A percentile compares a stretch with the other conserved stretches of the same genome.
Conservation (phyloP, 148 eudicot genomes). For the Chenopodium berlandieri region DNA sequence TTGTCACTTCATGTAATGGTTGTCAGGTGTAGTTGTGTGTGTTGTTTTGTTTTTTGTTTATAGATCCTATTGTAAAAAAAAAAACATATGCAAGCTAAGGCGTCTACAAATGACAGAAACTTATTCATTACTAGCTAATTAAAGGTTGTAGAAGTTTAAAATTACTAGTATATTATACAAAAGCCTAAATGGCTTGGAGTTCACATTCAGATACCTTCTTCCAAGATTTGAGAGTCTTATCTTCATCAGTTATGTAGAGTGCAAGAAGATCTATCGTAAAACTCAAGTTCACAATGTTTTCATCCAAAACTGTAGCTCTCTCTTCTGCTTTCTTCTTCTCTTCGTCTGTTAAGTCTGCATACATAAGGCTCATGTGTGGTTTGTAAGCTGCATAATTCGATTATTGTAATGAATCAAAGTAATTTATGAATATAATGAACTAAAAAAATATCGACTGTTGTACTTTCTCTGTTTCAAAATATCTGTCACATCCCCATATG, state of each 20-base stretch:
- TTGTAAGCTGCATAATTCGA: slow-evolving; percentile 65
- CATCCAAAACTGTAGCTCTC: slow-evolving; percentile 64
- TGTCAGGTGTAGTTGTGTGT: too few relatives aligned
- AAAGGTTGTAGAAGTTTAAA: too few relatives aligned
- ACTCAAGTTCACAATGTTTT: slow-evolving; percentile 48
- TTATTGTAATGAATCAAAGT: too few relatives aligned
- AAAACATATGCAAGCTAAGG: too few relatives aligned
- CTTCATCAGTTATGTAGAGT: slow-evolving; percentile 72
- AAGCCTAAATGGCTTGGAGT: slow-evolving; percentile 21
- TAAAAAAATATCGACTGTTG: background rate
- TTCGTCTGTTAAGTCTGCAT: slow-evolving; percentile 67
- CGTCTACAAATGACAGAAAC: too few relatives aligned
- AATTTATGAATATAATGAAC: too few relatives aligned
- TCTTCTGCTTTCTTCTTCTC: slow-evolving; percentile 75
- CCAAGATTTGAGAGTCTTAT: slow-evolving; percentile 82
- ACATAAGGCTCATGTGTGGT: slow-evolving; percentile 92
- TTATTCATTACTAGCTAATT: too few relatives aligned
- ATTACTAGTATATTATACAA: background rate
- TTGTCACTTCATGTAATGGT: too few relatives aligned
- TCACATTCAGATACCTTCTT: slow-evolving; percentile 56
- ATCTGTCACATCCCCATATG: too few relatives aligned
- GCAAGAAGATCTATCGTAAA: slow-evolving; percentile 65
- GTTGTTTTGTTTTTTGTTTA: too few relatives aligned
- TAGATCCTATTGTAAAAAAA: too few relatives aligned
- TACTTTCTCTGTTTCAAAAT: background rate